Base-by-base conservation (phyloP, 169 alveolate genomes). In the Plasmodium malariae region DNA sequence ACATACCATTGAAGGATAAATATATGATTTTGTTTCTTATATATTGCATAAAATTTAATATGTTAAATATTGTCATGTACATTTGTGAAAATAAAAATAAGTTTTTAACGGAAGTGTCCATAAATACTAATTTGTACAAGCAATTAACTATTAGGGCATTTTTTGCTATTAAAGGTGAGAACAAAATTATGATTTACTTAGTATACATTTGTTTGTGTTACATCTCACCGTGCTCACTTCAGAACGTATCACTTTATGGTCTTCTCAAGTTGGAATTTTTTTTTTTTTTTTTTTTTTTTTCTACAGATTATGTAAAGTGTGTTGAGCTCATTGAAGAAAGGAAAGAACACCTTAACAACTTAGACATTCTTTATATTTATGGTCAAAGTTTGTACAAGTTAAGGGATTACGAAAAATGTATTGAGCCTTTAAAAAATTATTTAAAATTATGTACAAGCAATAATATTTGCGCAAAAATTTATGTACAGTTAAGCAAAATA, bases 41-140 rank as follows among this genome's bases (percentile, higher is more conserved):
- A 62, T 69, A 78, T 24, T 78, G 89, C 69, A n/a, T 48, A 62
- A 78, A 78, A 48, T 78, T 62, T 43, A 78, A 78, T 26, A 19
- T 78, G 14, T 43, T 78, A 62, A 78, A 78, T 78, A 54, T 78
- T 37, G 67, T 78, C 3, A 78, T 78, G 89, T 78, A 28, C 28
- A 78, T 78, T 28, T 57, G 63, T 54, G 89, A 78, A 48, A 78
- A 78, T 45, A 34, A 57, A 32, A 48, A 28, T n/a, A 63, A 62
- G 19, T 65, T 62, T 63, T 63, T 78, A 62, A 60, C 78, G 0
- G 48, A 78, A 0, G n/a, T 32, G 0, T 17, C 89, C 4, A 28
- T 78, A 28, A 55, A 34, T 0, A 43, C 78, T 4, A 32, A 19
- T 30, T 24, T 78, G 48, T 78, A 43, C 17, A 62, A 40, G 17